phyloP scores from a whole-genome alignment of 495 filamentous ascomycete genomes.

The Aspergillus cavernicola region DNA sequence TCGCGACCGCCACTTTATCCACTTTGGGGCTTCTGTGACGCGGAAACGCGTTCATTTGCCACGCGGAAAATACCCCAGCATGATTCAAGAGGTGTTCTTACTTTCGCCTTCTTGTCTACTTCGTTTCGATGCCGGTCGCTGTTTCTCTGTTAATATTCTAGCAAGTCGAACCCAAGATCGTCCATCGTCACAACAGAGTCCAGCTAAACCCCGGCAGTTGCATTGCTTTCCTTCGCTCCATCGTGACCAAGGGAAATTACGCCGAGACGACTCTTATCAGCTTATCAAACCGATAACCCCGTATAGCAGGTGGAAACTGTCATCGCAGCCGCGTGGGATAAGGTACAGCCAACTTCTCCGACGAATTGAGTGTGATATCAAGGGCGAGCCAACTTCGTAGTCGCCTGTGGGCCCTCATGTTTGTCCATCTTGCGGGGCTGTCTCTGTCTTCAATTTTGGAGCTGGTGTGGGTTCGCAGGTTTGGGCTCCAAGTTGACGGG shows the following conservation, averaged over 20 bases:
- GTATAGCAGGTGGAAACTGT: constrained; percentile 10
- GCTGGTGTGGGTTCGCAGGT: background rate
- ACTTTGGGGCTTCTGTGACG: background rate
- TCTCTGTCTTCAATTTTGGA: constrained; percentile 9
- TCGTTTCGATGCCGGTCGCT: background rate
- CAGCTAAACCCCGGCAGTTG: background rate
- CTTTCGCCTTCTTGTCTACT: background rate
- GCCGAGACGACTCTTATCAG: constrained; percentile 17
- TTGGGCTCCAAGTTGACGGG: background rate
- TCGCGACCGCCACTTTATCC: constrained; percentile 6
- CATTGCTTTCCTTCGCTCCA: background rate
- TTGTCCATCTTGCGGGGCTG: constrained; percentile 19
- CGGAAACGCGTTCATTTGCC: background rate
- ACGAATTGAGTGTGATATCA: background rate
- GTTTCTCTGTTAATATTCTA: background rate
- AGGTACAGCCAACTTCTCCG: background rate
- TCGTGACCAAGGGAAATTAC: constrained; percentile 34
- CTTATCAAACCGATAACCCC: constrained; percentile 21
- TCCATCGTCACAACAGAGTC: background rate
- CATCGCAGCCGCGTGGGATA: constrained; percentile 18
- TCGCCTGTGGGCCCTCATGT: constrained; percentile 21
- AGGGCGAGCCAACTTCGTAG: background rate
- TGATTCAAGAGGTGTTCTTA: background rate
- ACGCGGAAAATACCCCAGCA: constrained; percentile 5
- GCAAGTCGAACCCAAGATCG: background rate